These are phyloP conservation scores for Camelina laxa DNA, from an alignment of 345 rosid genomes.

Conservation along the genomic window DNA sequence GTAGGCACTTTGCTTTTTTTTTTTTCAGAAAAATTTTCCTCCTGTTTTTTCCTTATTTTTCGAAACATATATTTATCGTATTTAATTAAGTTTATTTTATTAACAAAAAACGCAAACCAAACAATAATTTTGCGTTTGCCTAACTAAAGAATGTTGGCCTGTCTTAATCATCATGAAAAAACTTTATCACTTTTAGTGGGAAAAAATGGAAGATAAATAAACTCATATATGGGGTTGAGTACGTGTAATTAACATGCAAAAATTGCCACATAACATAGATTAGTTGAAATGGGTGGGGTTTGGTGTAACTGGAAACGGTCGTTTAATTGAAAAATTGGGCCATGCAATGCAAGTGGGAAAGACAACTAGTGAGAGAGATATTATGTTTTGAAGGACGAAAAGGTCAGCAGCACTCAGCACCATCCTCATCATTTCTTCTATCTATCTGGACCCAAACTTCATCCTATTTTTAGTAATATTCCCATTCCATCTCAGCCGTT, in stretches of 20 bases:
- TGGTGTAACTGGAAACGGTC: conserved; percentile 20
- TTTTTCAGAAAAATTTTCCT: neutral
- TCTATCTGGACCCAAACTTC: conserved; percentile 42
- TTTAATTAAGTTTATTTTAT: no score
- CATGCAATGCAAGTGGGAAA: conserved; percentile 29
- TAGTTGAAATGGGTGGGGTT: neutral
- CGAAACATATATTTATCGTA: neutral
- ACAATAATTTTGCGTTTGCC: neutral
- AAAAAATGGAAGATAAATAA: conserved; percentile 12
- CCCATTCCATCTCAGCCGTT: conserved; percentile 32
- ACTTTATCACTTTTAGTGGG: neutral
- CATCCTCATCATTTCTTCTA: conserved; percentile 27
- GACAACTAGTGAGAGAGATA: conserved; percentile 11
- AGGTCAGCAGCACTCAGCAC: conserved; percentile 24
- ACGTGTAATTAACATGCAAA: conserved; percentile 18
- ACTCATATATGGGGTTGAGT: conserved; percentile 12
- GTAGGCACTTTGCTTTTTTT: neutral
- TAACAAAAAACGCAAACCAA: neutral
- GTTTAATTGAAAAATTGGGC: conserved; percentile 20
- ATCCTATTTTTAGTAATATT: conserved; percentile 40
- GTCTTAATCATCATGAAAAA: neutral
- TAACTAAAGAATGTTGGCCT: conserved; percentile 6
- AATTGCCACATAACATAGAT: neutral
- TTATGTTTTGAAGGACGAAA: conserved; percentile 15
- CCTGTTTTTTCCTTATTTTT: neutral